These are phyloP conservation scores for Lolium multiflorum DNA, from an alignment of 176 grass and related monocot genomes.

Conservation along the genomic window DNA sequence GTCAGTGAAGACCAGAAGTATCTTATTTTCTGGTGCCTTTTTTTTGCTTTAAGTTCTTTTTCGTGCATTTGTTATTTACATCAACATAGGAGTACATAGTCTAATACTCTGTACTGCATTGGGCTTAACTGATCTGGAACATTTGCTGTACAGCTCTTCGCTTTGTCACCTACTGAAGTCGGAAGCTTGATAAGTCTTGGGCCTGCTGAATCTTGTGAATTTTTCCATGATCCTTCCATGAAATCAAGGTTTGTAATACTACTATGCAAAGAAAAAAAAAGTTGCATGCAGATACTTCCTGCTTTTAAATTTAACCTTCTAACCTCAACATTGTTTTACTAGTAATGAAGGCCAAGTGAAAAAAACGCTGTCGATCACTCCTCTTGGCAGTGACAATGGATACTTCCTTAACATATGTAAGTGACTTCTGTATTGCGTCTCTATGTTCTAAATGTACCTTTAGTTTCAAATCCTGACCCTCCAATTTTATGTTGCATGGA, in stretches of 20 bases:
- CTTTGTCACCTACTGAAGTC: slow-evolving; percentile 92
- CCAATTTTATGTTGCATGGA: slow-evolving; percentile 17
- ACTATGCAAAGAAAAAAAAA: neutral
- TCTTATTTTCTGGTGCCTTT: neutral
- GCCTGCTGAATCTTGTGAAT: slow-evolving; percentile 93
- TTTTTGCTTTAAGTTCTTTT: neutral
- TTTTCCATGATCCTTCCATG: slow-evolving; percentile 97
- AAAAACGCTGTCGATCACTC: slow-evolving; percentile 74
- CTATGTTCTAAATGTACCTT: slow-evolving; percentile 3
- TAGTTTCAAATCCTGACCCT: neutral
- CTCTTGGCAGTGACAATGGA: slow-evolving; percentile 61
- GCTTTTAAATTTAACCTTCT: slow-evolving; percentile 18
- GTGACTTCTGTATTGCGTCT: slow-evolving; percentile 29
- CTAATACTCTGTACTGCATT: slow-evolving; percentile 14
- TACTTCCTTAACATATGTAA: slow-evolving; percentile 87
- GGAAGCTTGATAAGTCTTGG: slow-evolving; percentile 88
- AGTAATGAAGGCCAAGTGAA: slow-evolving; percentile 86
- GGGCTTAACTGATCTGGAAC: slow-evolving; percentile 18
- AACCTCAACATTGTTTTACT: neutral
- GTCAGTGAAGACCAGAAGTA: neutral
- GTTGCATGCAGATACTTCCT: neutral
- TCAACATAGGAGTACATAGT: neutral
- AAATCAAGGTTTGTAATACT: slow-evolving; percentile 81
- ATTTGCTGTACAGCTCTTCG: slow-evolving; percentile 64
- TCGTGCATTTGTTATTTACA: neutral